phyloP scores from a whole-genome alignment of 2,329 filamentous ascomycete genomes.

The Stemphylium lycopersici region DNA sequence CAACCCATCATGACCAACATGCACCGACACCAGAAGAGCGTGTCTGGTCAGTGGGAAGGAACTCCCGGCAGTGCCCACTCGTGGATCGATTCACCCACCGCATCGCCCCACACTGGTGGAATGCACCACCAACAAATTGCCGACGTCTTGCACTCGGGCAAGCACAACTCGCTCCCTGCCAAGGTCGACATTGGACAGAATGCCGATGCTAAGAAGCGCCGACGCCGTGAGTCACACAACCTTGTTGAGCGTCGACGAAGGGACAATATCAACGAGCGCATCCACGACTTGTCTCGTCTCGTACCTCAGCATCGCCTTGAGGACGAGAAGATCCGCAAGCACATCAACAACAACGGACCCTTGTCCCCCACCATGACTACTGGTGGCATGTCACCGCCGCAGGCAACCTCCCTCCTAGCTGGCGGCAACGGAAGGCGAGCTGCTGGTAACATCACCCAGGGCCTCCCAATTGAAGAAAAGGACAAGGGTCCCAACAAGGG shows the following conservation, averaged over 20 bases:
- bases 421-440: slow-evolving; percentile 84
- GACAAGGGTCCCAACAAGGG: slow-evolving; percentile 99
- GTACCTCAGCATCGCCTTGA: slow-evolving; percentile 92
- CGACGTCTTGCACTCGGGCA: slow-evolving; percentile 82
- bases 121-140: slow-evolving; percentile 79
- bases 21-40: slow-evolving; percentile 76
- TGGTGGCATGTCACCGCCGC: slow-evolving; percentile 70
- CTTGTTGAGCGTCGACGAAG: slow-evolving; percentile 91
- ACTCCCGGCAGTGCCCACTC: slow-evolving; percentile 84
- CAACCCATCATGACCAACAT: slow-evolving; percentile 77
- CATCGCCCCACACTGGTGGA: slow-evolving; percentile 75
- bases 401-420: slow-evolving; percentile 85
- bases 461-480: slow-evolving; percentile 92
- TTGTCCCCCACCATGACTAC: slow-evolving; percentile 81
- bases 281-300: slow-evolving; percentile 92
- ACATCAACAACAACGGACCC: slow-evolving; percentile 89
- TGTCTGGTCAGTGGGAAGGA: slow-evolving; percentile 89
- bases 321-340: slow-evolving; percentile 95
- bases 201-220: slow-evolving; percentile 91
- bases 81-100: slow-evolving; percentile 86
- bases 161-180: slow-evolving; percentile 84
- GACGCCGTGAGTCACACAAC: slow-evolving; percentile 93
- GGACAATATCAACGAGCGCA: slow-evolving; percentile 98
- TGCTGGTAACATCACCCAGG: slow-evolving; percentile 85
- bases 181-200: slow-evolving; percentile 76